Conservation (phyloP, 2,329 filamentous ascomycete genomes). For the Pseudogymnoascus sp. region DNA sequence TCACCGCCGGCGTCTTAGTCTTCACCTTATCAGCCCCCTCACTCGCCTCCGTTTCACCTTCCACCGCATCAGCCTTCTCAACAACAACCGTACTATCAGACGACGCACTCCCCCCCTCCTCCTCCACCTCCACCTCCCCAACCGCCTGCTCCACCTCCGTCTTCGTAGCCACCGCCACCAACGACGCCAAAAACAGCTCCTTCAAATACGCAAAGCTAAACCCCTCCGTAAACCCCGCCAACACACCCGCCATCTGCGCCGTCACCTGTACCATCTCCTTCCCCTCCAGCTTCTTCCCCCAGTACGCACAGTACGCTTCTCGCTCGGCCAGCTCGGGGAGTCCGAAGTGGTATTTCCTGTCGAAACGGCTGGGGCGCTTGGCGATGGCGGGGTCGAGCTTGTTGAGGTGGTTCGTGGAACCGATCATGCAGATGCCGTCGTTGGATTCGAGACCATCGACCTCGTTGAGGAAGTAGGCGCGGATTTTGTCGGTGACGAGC, state of each 20-base stretch:
- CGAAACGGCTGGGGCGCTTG: slow-evolving; percentile 59
- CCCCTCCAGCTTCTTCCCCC: slow-evolving; percentile 48
- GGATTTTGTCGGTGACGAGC: slow-evolving; percentile 51
- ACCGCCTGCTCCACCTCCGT: slow-evolving; percentile 13
- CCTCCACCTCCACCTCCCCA: slow-evolving; percentile 19
- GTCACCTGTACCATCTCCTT: slow-evolving; percentile 56
- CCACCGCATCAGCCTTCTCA: not conserved
- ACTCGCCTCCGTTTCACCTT: not conserved
- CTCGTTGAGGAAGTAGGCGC: slow-evolving; percentile 67
- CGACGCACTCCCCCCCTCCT: slow-evolving; percentile 13
- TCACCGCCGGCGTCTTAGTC: not conserved
- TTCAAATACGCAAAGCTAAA: slow-evolving; percentile 67
- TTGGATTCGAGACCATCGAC: slow-evolving; percentile 64
- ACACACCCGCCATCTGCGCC: slow-evolving; percentile 47
- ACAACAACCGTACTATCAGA: not conserved
- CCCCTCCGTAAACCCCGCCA: slow-evolving; percentile 54
- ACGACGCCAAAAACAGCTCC: slow-evolving; percentile 58
- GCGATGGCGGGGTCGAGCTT: slow-evolving; percentile 59
- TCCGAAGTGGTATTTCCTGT: slow-evolving; percentile 59
- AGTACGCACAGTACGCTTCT: slow-evolving; percentile 54
- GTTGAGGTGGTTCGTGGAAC: slow-evolving; percentile 59
- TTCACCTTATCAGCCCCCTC: not conserved
- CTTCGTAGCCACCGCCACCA: slow-evolving; percentile 45
- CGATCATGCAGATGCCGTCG: slow-evolving; percentile 64
- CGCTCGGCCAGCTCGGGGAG: slow-evolving; percentile 49